Evolutionary conservation across 2,329 filamentous ascomycete species (phyloP).

Genomic region (Ophiostoma sp.): DNA sequence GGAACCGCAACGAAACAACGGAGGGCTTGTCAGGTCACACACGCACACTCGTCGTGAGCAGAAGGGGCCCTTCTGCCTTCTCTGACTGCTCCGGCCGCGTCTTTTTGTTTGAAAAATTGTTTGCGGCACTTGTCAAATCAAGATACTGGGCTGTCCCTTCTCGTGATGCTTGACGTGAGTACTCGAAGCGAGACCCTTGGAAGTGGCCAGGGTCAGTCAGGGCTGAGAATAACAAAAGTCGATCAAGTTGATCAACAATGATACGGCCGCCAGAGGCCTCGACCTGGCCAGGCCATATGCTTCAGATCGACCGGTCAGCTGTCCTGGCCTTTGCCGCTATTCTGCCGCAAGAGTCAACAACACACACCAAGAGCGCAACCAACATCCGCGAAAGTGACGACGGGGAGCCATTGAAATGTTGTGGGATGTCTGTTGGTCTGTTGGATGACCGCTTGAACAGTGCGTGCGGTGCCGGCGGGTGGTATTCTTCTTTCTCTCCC

Average conservation of each 20-base stretch:
- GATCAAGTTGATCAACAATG: background rate
- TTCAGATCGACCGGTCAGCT: background rate
- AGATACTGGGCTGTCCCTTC: background rate
- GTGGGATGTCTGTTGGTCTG: background rate
- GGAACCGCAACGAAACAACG: conserved; percentile 6
- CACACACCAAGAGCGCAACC: background rate
- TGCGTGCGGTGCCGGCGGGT: background rate
- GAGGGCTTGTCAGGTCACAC: conserved; percentile 13
- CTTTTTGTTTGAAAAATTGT: background rate
- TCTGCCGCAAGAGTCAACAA: background rate
- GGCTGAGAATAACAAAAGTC: background rate
- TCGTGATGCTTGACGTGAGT: background rate
- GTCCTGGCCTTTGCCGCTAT: background rate
- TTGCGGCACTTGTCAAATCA: background rate
- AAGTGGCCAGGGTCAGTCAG: background rate
- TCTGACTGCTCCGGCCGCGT: background rate
- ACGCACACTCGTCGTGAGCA: background rate
- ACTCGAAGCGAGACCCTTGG: too few relatives aligned
- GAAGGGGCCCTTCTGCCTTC: background rate
- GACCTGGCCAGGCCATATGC: background rate
- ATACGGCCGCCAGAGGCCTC: background rate
- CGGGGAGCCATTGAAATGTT: background rate
- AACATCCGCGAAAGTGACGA: background rate
- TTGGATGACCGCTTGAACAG: background rate
- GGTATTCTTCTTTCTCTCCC: background rate